These are phyloP conservation scores for Aaosphaeria arxii DNA, from an alignment of 2,329 filamentous ascomycete genomes.

Conservation along the genomic window DNA sequence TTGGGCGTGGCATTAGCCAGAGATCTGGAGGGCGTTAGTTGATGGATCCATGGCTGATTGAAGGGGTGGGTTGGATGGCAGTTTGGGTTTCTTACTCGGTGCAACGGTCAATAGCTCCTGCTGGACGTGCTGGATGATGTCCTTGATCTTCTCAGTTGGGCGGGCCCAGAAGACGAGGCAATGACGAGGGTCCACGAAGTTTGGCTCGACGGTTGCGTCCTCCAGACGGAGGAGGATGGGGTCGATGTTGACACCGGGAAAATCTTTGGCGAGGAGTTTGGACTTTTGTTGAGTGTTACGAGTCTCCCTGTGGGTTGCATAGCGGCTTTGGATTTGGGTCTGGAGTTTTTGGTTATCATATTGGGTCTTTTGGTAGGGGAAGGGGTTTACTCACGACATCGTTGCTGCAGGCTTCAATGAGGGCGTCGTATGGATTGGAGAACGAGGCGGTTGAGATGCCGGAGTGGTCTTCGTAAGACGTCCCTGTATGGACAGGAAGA, in stretches of 20 bases:
- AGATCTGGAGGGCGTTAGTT: slow-evolving; percentile 53
- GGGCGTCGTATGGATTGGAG: slow-evolving; percentile 72
- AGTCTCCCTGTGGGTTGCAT: slow-evolving; percentile 68
- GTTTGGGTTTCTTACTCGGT: slow-evolving; percentile 54
- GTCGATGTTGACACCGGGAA: slow-evolving; percentile 71
- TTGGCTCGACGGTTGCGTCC: slow-evolving; percentile 60
- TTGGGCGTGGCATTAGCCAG: slow-evolving; percentile 80
- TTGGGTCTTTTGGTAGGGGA: no score
- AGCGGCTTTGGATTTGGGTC: slow-evolving; percentile 68
- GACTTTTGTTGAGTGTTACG: slow-evolving; percentile 74
- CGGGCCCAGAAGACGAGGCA: slow-evolving; percentile 88
- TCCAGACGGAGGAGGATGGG: slow-evolving; percentile 69
- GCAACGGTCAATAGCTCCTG: slow-evolving; percentile 60
- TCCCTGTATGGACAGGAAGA: slow-evolving; percentile 13
- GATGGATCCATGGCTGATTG: background rate
- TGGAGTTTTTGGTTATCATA: slow-evolving; percentile 27
- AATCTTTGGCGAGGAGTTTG: slow-evolving; percentile 68
- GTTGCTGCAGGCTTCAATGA: slow-evolving; percentile 61
- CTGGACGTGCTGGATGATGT: slow-evolving; percentile 69
- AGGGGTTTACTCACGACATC: no score
- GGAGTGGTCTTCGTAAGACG: slow-evolving; percentile 39
- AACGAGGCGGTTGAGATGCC: slow-evolving; percentile 36
- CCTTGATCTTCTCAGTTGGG: slow-evolving; percentile 68
- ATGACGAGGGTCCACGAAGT: slow-evolving; percentile 71
- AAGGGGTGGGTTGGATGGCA: background rate